Evolutionary conservation across 371 early-diverging fungal species (phyloP).

Genomic region (Mucor indicus): DNA sequence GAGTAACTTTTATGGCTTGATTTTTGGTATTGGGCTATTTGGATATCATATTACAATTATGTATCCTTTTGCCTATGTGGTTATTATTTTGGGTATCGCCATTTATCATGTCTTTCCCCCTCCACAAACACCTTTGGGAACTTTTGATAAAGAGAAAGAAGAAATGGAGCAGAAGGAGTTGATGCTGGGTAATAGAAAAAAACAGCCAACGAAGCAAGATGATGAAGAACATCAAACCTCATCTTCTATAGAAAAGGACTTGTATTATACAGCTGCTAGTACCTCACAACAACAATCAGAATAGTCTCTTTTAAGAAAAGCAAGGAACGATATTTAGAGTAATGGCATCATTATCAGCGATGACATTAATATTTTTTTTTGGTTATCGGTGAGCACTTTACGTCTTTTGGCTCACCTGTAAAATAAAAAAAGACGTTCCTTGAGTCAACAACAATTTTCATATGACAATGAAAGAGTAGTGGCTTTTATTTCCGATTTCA

Average conservation of each 20-base stretch:
- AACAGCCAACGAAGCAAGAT: neutral
- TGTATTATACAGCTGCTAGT: neutral
- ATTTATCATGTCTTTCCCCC: slow-evolving; percentile 58
- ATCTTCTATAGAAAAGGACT: neutral
- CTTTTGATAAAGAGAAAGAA: slow-evolving; percentile 12
- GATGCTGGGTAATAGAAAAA: neutral
- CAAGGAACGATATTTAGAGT: no score
- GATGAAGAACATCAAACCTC: neutral
- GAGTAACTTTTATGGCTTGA: slow-evolving; percentile 68
- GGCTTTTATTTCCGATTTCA: neutral
- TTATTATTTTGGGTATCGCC: slow-evolving; percentile 57
- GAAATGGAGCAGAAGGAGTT: slow-evolving; percentile 12
- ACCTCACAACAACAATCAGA: neutral
- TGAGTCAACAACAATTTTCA: neutral
- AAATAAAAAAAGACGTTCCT: slow-evolving; percentile 31
- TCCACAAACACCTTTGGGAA: slow-evolving; percentile 25
- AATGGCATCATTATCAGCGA: neutral
- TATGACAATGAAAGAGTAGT: no score
- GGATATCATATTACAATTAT: slow-evolving; percentile 48
- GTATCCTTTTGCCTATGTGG: slow-evolving; percentile 61
- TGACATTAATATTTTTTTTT: slow-evolving; percentile 1
- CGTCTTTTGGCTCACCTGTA: slow-evolving; percentile 37
- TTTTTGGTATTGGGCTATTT: slow-evolving; percentile 66
- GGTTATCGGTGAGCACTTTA: slow-evolving; percentile 24
- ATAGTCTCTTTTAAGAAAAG: no score